Conservation (phyloP, 768 basidiomycete genomes). For the Auriscalpium vulgare region DNA sequence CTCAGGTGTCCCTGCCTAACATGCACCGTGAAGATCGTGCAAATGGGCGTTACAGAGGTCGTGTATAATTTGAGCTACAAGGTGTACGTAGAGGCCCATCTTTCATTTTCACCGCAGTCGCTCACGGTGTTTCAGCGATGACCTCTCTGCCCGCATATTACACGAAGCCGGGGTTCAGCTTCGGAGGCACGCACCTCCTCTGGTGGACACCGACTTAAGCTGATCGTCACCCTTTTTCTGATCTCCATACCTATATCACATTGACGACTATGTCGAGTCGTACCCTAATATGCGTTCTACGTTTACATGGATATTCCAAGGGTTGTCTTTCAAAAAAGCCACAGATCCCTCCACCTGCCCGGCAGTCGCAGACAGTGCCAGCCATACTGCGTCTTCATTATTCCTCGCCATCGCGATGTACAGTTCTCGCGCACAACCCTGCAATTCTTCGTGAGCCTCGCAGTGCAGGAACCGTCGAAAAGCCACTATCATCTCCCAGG, state of each 20-base stretch:
- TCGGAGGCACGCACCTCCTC: constrained; percentile 54
- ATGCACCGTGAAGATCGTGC: constrained; percentile 96
- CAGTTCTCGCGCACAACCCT: constrained; percentile 52
- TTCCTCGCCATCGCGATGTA: constrained; percentile 50
- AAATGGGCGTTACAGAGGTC: constrained; percentile 85
- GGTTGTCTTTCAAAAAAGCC: constrained; percentile 43
- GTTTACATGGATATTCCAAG: constrained; percentile 55
- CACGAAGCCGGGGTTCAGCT: constrained; percentile 77
- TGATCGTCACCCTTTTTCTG: not conserved
- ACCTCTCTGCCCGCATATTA: constrained; percentile 71
- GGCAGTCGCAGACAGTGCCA: constrained; percentile 53
- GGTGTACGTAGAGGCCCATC: constrained; percentile 51
- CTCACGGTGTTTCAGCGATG: constrained; percentile 45
- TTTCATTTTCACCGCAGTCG: not conserved
- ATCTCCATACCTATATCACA: not conserved
- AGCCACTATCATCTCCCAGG: constrained; percentile 76
- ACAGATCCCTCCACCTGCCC: constrained; percentile 34
- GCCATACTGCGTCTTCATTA: constrained; percentile 83
- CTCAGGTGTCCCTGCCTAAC: constrained; percentile 92
- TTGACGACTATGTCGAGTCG: not conserved
- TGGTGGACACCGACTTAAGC: not conserved
- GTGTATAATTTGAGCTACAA: constrained; percentile 94
- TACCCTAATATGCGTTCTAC: constrained; percentile 16
- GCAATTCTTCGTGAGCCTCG: constrained; percentile 67
- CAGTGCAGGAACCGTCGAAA: constrained; percentile 72